Evolutionary conservation across 225 moss, liverwort and hornwort genomes (phyloP).

Genomic region (Lunularia cruciata): DNA sequence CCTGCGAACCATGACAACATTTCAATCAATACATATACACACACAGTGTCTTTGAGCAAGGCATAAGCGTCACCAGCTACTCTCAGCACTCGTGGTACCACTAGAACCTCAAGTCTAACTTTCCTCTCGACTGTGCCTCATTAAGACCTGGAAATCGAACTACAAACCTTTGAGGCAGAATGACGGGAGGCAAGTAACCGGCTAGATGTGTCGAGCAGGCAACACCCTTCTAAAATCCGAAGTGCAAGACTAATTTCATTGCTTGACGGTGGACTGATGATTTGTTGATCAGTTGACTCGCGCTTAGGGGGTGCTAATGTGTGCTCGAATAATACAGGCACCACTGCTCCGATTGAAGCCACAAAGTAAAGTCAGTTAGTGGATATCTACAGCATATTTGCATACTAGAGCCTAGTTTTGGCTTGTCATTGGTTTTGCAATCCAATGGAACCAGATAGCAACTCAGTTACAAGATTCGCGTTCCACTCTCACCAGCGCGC

Average conservation of each 20-base stretch:
- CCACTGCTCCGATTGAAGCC: slow-evolving; percentile 54
- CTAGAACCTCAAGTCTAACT: too few species aligned
- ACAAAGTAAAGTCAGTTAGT: slow-evolving; percentile 5
- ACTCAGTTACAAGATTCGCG: too few species aligned
- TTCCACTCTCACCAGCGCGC: too few species aligned
- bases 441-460: too few species aligned
- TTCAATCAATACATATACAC: slow-evolving; percentile 5
- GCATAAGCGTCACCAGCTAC: neutral
- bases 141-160: neutral
- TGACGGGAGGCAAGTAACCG: slow-evolving; percentile 65
- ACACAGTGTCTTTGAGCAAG: neutral
- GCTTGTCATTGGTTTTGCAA: too few species aligned
- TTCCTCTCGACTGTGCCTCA: slow-evolving; percentile 1
- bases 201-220: slow-evolving; percentile 77
- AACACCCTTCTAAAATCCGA: slow-evolving; percentile 90
- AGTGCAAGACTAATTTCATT: slow-evolving; percentile 74
- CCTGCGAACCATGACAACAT: slow-evolving; percentile 50
- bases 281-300: slow-evolving; percentile 47
- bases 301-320: slow-evolving; percentile 65
- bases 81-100: too few species aligned
- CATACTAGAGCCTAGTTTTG: neutral
- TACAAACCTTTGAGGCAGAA: slow-evolving; percentile 49
- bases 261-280: slow-evolving; percentile 55
- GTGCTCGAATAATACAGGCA: slow-evolving; percentile 82
- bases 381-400: too few species aligned